Percentiles rank a stretch among this genome's conserved stretches.
phyloP scores from a whole-genome alignment of 2,329 filamentous ascomycete genomes.

The Rhinocladiella mackenziei region DNA sequence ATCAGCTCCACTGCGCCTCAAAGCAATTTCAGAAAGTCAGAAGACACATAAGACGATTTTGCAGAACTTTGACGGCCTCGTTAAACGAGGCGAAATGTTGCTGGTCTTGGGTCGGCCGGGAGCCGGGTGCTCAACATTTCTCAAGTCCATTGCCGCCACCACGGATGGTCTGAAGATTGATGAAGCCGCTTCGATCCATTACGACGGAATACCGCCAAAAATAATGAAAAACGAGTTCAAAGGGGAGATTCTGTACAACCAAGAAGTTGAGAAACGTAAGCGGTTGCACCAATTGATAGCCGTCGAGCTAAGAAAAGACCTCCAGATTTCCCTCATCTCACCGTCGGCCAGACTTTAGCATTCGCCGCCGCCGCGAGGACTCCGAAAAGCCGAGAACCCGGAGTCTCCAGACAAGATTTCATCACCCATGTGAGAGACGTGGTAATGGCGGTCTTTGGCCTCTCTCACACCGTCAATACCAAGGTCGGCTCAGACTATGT shows the following conservation, averaged over 20 bases:
- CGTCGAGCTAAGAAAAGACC: not conserved
- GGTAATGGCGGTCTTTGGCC: constrained; percentile 86
- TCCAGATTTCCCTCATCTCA: constrained; percentile 46
- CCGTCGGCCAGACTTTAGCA: constrained; percentile 50
- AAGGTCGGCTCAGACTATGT: constrained; percentile 65
- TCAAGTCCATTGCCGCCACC: constrained; percentile 79
- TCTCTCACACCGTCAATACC: constrained; percentile 73
- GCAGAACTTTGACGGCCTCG: constrained; percentile 48
- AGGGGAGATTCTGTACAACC: constrained; percentile 56
- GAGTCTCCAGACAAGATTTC: constrained; percentile 67
- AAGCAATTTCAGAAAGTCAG: constrained; percentile 56
- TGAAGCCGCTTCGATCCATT: constrained; percentile 68
- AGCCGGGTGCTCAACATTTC: constrained; percentile 67
- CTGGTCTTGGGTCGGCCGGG: constrained; percentile 65
- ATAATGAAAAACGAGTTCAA: constrained; percentile 43
- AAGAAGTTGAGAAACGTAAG: constrained; percentile 47
- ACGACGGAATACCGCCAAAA: constrained; percentile 57
- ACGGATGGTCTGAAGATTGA: constrained; percentile 74
- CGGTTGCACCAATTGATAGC: not conserved
- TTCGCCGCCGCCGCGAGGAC: constrained; percentile 44
- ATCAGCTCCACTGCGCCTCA: constrained; percentile 55
- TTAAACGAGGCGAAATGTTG: constrained; percentile 56
- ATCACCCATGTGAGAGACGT: constrained; percentile 70
- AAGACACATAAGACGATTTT: constrained; percentile 36
- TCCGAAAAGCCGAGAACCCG: constrained; percentile 44